These are phyloP conservation scores for Mucor piriformis DNA, from an alignment of 371 early-diverging fungal genomes.

Conservation along the genomic window DNA sequence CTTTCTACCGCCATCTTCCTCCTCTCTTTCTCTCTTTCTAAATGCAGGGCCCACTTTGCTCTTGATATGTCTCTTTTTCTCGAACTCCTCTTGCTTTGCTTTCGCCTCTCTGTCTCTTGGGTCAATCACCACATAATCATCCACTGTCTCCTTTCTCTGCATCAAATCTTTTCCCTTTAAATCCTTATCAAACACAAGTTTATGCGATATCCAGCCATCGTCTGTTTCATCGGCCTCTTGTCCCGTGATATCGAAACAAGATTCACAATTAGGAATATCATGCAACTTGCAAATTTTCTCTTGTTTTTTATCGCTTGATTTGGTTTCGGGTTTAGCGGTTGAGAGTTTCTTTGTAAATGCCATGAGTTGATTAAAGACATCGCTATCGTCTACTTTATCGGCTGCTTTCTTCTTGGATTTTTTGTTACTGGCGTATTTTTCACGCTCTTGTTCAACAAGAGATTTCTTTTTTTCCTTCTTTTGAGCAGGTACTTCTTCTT, in stretches of 20 bases:
- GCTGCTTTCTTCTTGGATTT: constrained; percentile 33
- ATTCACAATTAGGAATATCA: constrained; percentile 66
- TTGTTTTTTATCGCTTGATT: constrained; percentile 20
- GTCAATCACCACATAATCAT: constrained; percentile 81
- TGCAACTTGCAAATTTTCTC: constrained; percentile 61
- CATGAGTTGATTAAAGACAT: constrained; percentile 46
- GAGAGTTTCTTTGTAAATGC: constrained; percentile 50
- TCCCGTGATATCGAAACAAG: constrained; percentile 50
- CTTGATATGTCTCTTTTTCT: constrained; percentile 28
- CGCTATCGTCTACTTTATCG: constrained; percentile 33
- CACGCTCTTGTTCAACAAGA: constrained; percentile 56
- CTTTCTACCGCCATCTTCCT: constrained; percentile 7
- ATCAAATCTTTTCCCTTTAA: constrained; percentile 65
- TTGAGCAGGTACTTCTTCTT: constrained; percentile 2
- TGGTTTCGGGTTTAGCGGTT: constrained; percentile 14
- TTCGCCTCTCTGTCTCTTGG: constrained; percentile 57
- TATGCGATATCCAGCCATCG: constrained; percentile 74
- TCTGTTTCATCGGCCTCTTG: constrained; percentile 39
- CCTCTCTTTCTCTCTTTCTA: constrained; percentile 20
- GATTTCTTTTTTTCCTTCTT: constrained; percentile 50
- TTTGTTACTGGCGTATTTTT: constrained; percentile 47
- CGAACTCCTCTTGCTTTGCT: constrained; percentile 43
- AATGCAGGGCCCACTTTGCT: constrained; percentile 26
- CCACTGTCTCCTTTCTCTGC: constrained; percentile 62
- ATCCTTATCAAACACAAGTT: constrained; percentile 70